Conservation (phyloP, 495 filamentous ascomycete species). For the Tricharina praecox region DNA sequence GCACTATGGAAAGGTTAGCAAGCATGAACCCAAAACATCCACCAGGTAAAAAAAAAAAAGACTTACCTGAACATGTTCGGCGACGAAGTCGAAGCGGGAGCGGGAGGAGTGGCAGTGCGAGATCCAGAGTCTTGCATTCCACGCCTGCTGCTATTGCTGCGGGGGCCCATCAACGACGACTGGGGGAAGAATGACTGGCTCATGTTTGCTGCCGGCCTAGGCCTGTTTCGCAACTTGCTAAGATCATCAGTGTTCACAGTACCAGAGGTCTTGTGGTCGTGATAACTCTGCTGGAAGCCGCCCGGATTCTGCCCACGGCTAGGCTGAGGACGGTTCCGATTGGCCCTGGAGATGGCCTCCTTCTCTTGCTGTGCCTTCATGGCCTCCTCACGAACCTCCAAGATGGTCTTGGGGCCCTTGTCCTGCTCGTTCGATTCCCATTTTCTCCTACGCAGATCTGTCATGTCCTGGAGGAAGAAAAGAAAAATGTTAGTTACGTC, state of each 20-base stretch:
- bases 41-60: background rate
- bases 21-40: conserved; percentile 10
- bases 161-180: conserved; percentile 36
- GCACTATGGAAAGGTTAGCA: conserved; percentile 13
- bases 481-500: conserved; percentile 1
- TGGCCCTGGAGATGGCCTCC: conserved; percentile 44
- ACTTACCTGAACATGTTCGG: conserved; percentile 83
- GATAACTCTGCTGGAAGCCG: conserved; percentile 1
- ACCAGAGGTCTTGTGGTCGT: conserved; percentile 48
- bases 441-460: conserved; percentile 55
- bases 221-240: conserved; percentile 49
- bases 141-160: conserved; percentile 69
- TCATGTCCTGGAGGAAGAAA: conserved; percentile 55
- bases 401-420: conserved; percentile 93
- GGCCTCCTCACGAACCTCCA: conserved; percentile 74
- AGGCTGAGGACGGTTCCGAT: conserved; percentile 40
- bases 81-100: conserved; percentile 48
- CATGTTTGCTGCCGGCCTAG: conserved; percentile 44
- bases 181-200: conserved; percentile 56
- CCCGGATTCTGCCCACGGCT: conserved; percentile 43
- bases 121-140: conserved; percentile 52
- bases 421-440: conserved; percentile 76
- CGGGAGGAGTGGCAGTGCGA: conserved; percentile 59
- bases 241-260: conserved; percentile 82
- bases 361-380: conserved; percentile 56